Evolutionary conservation across 2,329 filamentous ascomycete genomes (phyloP).

Genomic region (Fusarium compactum): DNA sequence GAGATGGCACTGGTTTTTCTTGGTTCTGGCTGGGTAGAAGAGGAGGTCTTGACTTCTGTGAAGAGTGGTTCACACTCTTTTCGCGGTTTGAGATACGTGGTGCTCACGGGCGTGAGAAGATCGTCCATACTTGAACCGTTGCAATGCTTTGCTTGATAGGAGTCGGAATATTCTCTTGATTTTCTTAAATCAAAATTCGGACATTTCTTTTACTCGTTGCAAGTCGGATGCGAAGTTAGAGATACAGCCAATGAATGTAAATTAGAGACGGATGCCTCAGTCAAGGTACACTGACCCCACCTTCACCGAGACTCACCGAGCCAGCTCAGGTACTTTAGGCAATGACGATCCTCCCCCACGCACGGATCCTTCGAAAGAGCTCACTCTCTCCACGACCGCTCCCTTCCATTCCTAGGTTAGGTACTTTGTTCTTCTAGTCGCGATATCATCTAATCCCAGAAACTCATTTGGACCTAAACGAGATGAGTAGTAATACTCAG

Average conservation of each 20-base stretch:
- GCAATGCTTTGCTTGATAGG: not conserved
- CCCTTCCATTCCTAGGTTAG: not conserved
- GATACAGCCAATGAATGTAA: not conserved
- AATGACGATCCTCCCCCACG: constrained; percentile 40
- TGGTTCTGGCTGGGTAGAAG: constrained; percentile 11
- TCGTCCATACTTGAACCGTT: constrained; percentile 62
- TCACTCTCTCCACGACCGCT: constrained; percentile 11
- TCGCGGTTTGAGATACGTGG: constrained; percentile 59
- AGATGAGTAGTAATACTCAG: constrained; percentile 47
- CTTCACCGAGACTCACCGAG: constrained; percentile 52
- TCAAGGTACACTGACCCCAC: constrained; percentile 47
- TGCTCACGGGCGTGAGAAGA: constrained; percentile 66
- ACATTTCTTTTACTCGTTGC: not conserved
- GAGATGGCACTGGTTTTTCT: constrained; percentile 38
- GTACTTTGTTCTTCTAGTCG: not conserved
- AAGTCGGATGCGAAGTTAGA: not conserved
- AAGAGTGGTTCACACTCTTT: constrained; percentile 54
- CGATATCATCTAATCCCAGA: not conserved
- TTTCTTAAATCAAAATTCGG: not conserved
- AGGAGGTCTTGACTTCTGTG: constrained; percentile 51
- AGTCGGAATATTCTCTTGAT: not conserved
- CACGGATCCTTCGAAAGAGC: constrained; percentile 37
- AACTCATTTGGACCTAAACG: not conserved
- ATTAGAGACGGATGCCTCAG: constrained; percentile 1
- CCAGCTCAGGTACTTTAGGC: constrained; percentile 27